Conservation (phyloP, 2,329 filamentous ascomycete genomes). For the Aspergillus sp. region DNA sequence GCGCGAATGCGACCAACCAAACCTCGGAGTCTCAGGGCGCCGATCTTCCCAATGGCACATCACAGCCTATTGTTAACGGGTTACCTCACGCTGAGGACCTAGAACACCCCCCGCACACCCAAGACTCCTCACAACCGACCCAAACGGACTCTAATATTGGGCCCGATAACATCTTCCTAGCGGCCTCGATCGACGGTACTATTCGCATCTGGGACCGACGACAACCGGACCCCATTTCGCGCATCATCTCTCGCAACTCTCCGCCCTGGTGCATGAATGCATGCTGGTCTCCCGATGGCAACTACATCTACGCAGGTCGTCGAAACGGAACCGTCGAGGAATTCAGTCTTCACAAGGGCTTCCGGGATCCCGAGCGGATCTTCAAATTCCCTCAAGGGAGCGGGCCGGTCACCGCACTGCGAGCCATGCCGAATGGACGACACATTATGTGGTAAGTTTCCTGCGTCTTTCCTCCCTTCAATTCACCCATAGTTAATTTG, state of each 20-base stretch:
- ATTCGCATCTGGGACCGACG: conserved; percentile 57
- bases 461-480: not conserved
- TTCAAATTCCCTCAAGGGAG: conserved; percentile 89
- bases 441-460: conserved; percentile 76
- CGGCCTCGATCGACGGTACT: conserved; percentile 59
- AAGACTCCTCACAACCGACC: conserved; percentile 26
- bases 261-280: conserved; percentile 98
- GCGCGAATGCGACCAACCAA: conserved; percentile 10
- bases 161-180: conserved; percentile 74
- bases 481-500: not conserved
- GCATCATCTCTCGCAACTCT: conserved; percentile 71
- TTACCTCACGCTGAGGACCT: conserved; percentile 45
- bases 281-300: conserved; percentile 94
- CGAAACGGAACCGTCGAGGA: conserved; percentile 94
- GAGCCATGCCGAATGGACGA: conserved; percentile 87
- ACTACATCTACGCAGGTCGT: conserved; percentile 88
- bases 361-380: conserved; percentile 71
- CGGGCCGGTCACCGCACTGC: conserved; percentile 82
- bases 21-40: conserved; percentile 18
- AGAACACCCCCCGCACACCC: conserved; percentile 25
- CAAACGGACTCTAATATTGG: conserved; percentile 51
- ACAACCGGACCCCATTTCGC: conserved; percentile 72
- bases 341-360: conserved; percentile 78
- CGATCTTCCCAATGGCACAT: conserved; percentile 22
- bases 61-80: conserved; percentile 39